Evolutionary conservation across 2,329 filamentous ascomycete genomes (phyloP).

Genomic region (Sphaceloma murrayae): DNA sequence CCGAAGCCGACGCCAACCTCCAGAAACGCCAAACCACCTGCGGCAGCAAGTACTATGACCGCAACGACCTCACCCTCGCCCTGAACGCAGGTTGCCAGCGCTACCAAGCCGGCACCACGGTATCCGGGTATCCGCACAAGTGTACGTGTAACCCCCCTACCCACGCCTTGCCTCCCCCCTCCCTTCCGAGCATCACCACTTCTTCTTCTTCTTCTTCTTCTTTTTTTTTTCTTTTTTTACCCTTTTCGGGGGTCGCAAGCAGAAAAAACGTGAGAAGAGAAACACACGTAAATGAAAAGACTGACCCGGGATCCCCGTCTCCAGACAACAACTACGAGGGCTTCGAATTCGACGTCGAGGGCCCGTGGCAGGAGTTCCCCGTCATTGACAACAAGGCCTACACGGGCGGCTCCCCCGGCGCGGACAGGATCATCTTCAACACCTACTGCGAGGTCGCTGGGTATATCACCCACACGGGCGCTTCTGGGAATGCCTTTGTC

Average conservation of each 20-base stretch:
- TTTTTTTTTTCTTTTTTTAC: too few relatives aligned
- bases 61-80: not conserved
- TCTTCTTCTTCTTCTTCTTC: too few relatives aligned
- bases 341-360: conserved; percentile 48
- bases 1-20: not conserved
- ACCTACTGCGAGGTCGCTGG: conserved; percentile 48
- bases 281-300: too few relatives aligned
- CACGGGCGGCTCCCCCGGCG: conserved; percentile 52
- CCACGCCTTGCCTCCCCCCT: too few relatives aligned
- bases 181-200: too few relatives aligned
- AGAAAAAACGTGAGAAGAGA: too few relatives aligned
- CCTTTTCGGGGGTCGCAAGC: too few relatives aligned
- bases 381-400: conserved; percentile 43
- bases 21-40: conserved; percentile 16
- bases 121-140: conserved; percentile 44
- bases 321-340: conserved; percentile 51
- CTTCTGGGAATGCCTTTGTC: conserved; percentile 58
- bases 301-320: too few relatives aligned
- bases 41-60: conserved; percentile 15
- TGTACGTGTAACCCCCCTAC: conserved; percentile 23
- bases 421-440: conserved; percentile 59
- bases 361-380: conserved; percentile 57
- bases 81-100: conserved; percentile 17
- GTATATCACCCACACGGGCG: conserved; percentile 61
- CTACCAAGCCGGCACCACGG: conserved; percentile 24